Conservation (phyloP, 768 basidiomycete species). For the Tylopilus rubrobrunneus region DNA sequence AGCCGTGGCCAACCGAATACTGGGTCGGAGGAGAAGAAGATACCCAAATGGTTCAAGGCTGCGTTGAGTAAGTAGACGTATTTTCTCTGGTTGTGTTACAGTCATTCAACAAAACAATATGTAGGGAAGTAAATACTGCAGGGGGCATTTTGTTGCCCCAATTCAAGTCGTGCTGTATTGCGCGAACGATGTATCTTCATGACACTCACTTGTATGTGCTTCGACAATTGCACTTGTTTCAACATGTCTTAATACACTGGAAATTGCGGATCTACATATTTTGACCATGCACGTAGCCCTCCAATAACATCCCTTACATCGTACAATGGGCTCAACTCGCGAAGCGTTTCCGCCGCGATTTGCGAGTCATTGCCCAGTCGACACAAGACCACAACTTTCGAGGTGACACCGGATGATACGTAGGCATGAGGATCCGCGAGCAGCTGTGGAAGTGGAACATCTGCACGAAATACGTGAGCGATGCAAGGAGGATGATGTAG, state of each 20-base stretch:
- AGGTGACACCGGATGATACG: slow-evolving; percentile 27
- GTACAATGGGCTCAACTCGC: slow-evolving; percentile 19
- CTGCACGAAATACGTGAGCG: slow-evolving; percentile 38
- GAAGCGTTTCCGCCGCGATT: slow-evolving; percentile 60
- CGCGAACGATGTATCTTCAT: slow-evolving; percentile 1
- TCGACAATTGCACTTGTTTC: not conserved
- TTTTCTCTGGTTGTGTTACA: not conserved
- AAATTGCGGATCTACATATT: slow-evolving; percentile 67
- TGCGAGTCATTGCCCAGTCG: slow-evolving; percentile 93
- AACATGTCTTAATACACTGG: slow-evolving; percentile 62
- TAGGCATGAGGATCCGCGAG: slow-evolving; percentile 54
- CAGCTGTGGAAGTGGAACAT: slow-evolving; percentile 66
- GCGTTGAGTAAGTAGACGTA: slow-evolving; percentile 46
- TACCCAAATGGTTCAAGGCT: slow-evolving; percentile 79
- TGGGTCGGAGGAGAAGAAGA: slow-evolving; percentile 45
- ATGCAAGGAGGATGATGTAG: not conserved
- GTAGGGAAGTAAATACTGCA: slow-evolving; percentile 19
- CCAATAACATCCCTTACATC: slow-evolving; percentile 71
- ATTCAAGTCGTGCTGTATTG: slow-evolving; percentile 2
- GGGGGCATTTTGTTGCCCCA: slow-evolving; percentile 36
- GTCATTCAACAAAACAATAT: not conserved
- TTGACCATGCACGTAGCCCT: slow-evolving; percentile 78
- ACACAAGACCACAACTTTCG: slow-evolving; percentile 62
- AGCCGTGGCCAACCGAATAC: slow-evolving; percentile 3
- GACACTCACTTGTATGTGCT: slow-evolving; percentile 2